A percentile compares a stretch with the other conserved stretches of the same genome.
phyloP scores from a whole-genome alignment of 2,329 filamentous ascomycete species.

The Epichloe typhina region DNA sequence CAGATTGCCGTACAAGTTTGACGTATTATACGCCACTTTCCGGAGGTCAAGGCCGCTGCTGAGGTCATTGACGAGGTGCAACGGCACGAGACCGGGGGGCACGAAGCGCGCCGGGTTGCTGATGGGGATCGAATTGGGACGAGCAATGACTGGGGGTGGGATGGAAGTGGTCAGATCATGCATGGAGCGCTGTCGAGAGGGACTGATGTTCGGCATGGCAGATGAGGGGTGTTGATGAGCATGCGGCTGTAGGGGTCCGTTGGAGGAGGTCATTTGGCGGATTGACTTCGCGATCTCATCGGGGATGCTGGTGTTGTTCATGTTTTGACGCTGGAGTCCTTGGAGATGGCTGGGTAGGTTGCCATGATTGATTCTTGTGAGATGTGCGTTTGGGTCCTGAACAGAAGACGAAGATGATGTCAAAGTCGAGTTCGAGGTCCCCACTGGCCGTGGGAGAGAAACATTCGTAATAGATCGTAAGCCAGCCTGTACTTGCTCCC shows the following conservation, averaged over 20 bases:
- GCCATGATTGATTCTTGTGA: background rate
- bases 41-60: background rate
- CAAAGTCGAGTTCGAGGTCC: too few species aligned
- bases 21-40: background rate
- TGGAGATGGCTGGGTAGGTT: background rate
- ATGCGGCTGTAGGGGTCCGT: background rate
- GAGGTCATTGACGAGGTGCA: background rate
- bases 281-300: background rate
- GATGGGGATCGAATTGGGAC: constrained; percentile 2
- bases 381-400: background rate
- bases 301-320: background rate
- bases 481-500: background rate
- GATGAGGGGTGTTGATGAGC: background rate
- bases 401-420: background rate
- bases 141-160: background rate
- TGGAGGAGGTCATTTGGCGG: background rate
- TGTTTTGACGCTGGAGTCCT: background rate
- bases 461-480: background rate
- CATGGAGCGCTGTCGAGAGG: constrained; percentile 2
- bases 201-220: background rate
- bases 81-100: background rate
- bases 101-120: background rate
- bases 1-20: background rate
- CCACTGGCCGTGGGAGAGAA: background rate
- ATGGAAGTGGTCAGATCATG: background rate